Percentiles rank a stretch among this genome's conserved stretches.
Evolutionary conservation across 2,329 filamentous ascomycete species (phyloP).

Genomic region (Madurella mycetomatis): DNA sequence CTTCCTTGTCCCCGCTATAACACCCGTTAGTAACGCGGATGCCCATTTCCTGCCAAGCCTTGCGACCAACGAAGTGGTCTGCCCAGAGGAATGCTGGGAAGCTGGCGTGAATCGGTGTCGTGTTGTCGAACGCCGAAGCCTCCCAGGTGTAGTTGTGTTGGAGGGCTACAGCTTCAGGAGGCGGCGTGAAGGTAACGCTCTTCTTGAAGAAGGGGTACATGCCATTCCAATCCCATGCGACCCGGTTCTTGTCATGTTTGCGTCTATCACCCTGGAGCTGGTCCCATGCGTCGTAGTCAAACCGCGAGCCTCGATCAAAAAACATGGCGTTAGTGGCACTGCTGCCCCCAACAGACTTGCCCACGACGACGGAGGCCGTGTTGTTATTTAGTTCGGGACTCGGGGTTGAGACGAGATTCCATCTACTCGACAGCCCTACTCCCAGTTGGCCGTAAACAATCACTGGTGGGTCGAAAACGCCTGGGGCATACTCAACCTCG

Average conservation of each 20-base stretch:
- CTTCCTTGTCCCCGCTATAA: slow-evolving; percentile 29
- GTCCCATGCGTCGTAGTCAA: slow-evolving; percentile 35
- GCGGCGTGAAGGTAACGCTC: slow-evolving; percentile 31
- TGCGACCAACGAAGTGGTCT: slow-evolving; percentile 21
- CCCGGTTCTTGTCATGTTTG: slow-evolving; percentile 10
- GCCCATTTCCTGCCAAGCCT: slow-evolving; percentile 25
- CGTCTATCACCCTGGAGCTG: slow-evolving; percentile 10
- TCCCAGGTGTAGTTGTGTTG: slow-evolving; percentile 21
- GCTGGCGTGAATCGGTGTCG: slow-evolving; percentile 31
- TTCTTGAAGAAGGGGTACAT: slow-evolving; percentile 35
- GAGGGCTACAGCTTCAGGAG: slow-evolving; percentile 5
- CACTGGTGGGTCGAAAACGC: slow-evolving; percentile 24
- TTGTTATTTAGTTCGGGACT: slow-evolving; percentile 26
- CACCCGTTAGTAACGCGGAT: slow-evolving; percentile 24
- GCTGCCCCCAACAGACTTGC: slow-evolving; percentile 34
- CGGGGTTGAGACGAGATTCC: slow-evolving; percentile 8
- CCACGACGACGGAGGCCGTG: slow-evolving; percentile 29
- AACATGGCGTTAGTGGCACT: slow-evolving; percentile 36
- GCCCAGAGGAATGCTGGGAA: slow-evolving; percentile 33
- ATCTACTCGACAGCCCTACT: slow-evolving; percentile 13
- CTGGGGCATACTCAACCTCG: slow-evolving; percentile 17
- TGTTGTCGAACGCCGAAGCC: slow-evolving; percentile 26
- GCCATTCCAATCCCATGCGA: slow-evolving; percentile 34
- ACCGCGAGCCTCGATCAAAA: slow-evolving; percentile 33
- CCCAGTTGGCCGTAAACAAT: not conserved